Percentiles rank a stretch among this genome's conserved stretches.
Conservation (phyloP, 495 filamentous ascomycete species). For the Glutinoglossum americanum region DNA sequence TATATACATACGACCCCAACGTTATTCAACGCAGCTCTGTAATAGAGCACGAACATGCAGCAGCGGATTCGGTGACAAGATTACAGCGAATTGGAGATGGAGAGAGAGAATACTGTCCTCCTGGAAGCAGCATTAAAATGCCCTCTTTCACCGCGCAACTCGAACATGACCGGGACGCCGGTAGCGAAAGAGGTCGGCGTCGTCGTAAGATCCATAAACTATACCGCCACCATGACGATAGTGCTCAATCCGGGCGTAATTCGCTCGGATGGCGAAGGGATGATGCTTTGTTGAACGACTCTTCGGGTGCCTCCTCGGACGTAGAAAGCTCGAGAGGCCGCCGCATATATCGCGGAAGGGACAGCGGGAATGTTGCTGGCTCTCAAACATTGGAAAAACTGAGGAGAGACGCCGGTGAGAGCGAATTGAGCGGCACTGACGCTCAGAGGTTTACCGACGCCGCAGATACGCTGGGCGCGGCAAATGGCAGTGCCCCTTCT, state of each 20-base stretch:
- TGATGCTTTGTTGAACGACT: not conserved
- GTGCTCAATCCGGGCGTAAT: not conserved
- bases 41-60: constrained; percentile 55
- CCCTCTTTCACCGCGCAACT: constrained; percentile 3
- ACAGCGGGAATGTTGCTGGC: constrained; percentile 19
- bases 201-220: not conserved
- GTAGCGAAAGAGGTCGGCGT: constrained; percentile 2
- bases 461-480: not conserved
- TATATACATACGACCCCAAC: constrained; percentile 27
- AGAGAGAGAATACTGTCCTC: not conserved
- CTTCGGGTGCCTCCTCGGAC: not conserved
- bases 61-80: constrained; percentile 47
- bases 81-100: constrained; percentile 36
- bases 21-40: constrained; percentile 64
- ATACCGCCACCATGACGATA: not conserved
- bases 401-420: constrained; percentile 25
- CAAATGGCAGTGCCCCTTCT: not conserved
- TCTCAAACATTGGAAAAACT: constrained; percentile 48
- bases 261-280: not conserved
- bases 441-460: not conserved
- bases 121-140: not conserved
- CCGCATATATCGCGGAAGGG: not conserved
- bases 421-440: not conserved
- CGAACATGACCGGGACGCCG: not conserved
- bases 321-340: not conserved